Percentiles rank a stretch among this genome's conserved stretches.
Conservation (phyloP, 768 basidiomycete species). For the Tricholoma bakamatsutake region DNA sequence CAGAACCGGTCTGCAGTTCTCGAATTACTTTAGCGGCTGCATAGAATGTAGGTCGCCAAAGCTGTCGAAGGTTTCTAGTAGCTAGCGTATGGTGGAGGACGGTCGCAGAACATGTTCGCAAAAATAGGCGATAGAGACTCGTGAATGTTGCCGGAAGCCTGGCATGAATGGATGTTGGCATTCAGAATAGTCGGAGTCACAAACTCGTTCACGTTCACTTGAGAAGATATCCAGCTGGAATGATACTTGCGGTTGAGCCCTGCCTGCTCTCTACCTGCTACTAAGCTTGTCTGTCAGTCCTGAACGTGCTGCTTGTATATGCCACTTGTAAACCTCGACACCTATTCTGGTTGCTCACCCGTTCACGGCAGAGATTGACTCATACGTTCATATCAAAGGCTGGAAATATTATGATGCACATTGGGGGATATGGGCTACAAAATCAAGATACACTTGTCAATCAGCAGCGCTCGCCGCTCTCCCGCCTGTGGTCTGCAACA, state of each 20-base stretch:
- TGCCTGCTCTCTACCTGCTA: too few species aligned
- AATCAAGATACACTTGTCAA: background rate
- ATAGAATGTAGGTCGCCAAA: slow-evolving; percentile 54
- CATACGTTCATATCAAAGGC: background rate
- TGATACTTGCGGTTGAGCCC: background rate
- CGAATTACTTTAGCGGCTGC: slow-evolving; percentile 37
- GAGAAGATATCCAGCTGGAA: background rate
- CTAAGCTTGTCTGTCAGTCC: too few species aligned
- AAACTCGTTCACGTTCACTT: background rate
- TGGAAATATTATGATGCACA: background rate
- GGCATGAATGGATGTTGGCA: background rate
- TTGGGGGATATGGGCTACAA: background rate
- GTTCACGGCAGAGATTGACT: too few species aligned
- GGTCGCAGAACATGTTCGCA: slow-evolving; percentile 50
- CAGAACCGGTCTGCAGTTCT: slow-evolving; percentile 29
- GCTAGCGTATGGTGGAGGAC: slow-evolving; percentile 47
- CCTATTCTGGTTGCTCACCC: too few species aligned
- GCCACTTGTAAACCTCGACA: background rate
- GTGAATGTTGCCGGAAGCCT: slow-evolving; percentile 36
- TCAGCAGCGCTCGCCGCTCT: background rate
- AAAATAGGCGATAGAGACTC: slow-evolving; percentile 55
- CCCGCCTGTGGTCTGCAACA: background rate
- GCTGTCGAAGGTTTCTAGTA: slow-evolving; percentile 35
- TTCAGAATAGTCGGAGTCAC: background rate
- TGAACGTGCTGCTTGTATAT: background rate